Evolutionary conservation across 75 land plant species (phyloP).

Genomic region (Larix kaempferi): DNA sequence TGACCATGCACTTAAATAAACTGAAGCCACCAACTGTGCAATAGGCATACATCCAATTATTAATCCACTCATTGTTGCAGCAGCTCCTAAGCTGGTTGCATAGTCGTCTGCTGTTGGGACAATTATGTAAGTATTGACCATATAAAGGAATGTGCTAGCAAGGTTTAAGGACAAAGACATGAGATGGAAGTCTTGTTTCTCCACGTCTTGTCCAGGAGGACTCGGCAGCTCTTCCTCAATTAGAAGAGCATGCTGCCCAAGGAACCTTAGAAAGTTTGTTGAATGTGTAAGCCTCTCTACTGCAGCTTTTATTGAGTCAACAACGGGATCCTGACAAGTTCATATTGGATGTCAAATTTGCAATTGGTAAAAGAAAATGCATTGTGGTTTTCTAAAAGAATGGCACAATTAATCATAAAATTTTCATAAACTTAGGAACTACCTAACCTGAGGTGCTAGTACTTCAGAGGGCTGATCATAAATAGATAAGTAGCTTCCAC

Average conservation of each 20-base stretch:
- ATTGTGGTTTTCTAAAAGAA: background rate
- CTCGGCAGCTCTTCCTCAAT: conserved; percentile 22
- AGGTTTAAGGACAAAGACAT: conserved; percentile 50
- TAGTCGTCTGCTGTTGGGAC: conserved; percentile 70
- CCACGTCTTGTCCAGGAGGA: conserved; percentile 13
- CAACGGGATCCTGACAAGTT: conserved; percentile 41
- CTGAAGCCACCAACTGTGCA: conserved; percentile 79
- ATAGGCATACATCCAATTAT: conserved; percentile 93
- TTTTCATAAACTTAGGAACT: background rate
- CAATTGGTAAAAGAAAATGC: background rate
- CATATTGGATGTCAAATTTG: background rate
- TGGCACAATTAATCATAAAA: background rate
- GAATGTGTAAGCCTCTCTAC: conserved; percentile 47
- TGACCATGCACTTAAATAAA: conserved; percentile 93
- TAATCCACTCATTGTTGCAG: conserved; percentile 81
- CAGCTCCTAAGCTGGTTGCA: conserved; percentile 76
- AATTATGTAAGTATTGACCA: conserved; percentile 71
- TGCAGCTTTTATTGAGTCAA: conserved; percentile 37
- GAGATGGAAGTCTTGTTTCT: conserved; percentile 35
- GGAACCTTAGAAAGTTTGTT: conserved; percentile 43
- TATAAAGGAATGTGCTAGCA: conserved; percentile 60
- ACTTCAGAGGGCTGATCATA: conserved; percentile 13
- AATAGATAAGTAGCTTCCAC: conserved; percentile 12
- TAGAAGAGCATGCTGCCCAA: conserved; percentile 40
- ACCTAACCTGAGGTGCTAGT: conserved; percentile 2